Evolutionary conservation across 148 eudicot genomes (phyloP).

Genomic region (Vaccinium darrowii): DNA sequence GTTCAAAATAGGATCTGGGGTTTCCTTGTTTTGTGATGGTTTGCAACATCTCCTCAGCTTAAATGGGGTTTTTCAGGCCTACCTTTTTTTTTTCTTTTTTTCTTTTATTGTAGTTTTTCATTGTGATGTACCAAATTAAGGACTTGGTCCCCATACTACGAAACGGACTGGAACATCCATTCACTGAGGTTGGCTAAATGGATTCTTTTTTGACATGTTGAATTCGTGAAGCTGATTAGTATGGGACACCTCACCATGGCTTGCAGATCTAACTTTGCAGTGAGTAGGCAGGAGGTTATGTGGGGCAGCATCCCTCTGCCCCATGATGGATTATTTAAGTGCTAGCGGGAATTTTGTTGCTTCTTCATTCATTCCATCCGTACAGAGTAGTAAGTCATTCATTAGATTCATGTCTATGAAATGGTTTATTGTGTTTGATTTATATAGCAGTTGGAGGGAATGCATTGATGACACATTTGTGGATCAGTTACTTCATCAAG

Average conservation of each 20-base stretch:
- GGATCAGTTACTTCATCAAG: slow-evolving; percentile 22
- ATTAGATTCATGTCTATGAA: background rate
- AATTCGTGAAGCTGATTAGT: background rate
- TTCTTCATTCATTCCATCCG: background rate
- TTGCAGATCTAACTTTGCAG: background rate
- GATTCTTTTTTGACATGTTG: background rate
- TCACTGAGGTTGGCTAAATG: background rate
- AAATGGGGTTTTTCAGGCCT: background rate
- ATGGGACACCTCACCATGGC: background rate
- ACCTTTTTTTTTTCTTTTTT: background rate
- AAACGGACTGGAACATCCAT: background rate
- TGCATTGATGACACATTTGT: slow-evolving; percentile 22
- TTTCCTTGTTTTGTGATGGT: background rate
- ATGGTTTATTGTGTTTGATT: slow-evolving; percentile 12
- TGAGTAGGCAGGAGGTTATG: background rate
- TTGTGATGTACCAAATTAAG: background rate
- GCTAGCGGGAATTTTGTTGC: background rate
- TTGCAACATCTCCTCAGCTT: background rate
- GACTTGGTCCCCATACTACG: background rate
- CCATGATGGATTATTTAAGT: background rate
- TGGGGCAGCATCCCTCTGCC: background rate
- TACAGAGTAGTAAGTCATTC: background rate
- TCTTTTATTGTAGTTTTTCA: background rate
- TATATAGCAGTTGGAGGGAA: slow-evolving; percentile 41
- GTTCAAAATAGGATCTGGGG: slow-evolving; percentile 12